Evolutionary conservation across 805 yeast species (phyloP), one percentile per base, ranked within the genome.

Genomic region (Zygosaccharomyces gambellarensis): DNA sequence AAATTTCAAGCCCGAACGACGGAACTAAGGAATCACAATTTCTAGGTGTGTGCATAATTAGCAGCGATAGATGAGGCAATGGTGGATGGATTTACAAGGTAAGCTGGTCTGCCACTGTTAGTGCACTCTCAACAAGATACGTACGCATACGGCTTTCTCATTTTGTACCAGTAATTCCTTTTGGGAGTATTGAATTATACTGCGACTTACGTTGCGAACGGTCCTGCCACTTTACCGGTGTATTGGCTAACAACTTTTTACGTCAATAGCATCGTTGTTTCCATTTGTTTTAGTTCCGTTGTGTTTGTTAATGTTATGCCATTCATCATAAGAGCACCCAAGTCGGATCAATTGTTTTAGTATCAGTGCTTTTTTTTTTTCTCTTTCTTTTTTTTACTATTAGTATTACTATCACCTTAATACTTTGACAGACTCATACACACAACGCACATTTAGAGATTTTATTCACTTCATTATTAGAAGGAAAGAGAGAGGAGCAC

Each of bases 1-100:
- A 52, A 53, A 49, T 40, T 42, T 49, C 43, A 39, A 23, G 45
- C 39, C 46, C 39, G 45, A 36, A 22, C 14, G 28, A 38, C 44
- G 52, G 29, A 45, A 32, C 38, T 41, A 36, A 47, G 27, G 28
- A 17, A 14, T 6, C 38, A 34, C 21, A 25, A 8, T 25, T 25
- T 25, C 8, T 17, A 42, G 23, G 43, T 40, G 49, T 36, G 43
- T 25, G 6, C 6, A 25, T 25, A 25, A 25, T 25, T 25, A 25
- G 2, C 36, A 38, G 22, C 39, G 19, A 9, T 21, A 31, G 39
- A 29, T 31, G 27, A 38, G 38, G 38, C 38, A 34, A 17, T 34
- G 38, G 10, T 17, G 2, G 19, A 9, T 14, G 19, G 9, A 25
- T 25, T 8, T 25, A 8, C 9, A 25, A 25, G 28, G 28, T 25